Evolutionary conservation across 805 yeast species (phyloP), one percentile per base, ranked within the genome.

Genomic region (Cyberlindnera subsufficiens): DNA sequence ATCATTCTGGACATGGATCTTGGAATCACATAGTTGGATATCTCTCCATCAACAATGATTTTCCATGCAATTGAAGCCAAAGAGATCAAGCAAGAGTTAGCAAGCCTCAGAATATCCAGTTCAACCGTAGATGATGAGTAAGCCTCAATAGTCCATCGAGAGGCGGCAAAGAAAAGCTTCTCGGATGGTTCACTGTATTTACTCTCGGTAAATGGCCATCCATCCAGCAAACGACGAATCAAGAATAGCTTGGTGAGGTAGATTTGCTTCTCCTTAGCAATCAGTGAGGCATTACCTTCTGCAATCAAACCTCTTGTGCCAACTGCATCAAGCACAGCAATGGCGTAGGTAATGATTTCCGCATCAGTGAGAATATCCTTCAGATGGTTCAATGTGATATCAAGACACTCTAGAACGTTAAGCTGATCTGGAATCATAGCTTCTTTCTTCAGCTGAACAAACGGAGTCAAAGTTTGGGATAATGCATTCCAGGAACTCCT

Each of bases 221-320:
- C 64, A 44, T 67, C 71, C 42, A 72, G 69, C 19, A 74, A 65
- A 38, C 86, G 70, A 52, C 81, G 78, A 43, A 82, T 66, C 46
- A 87, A 67, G 29, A 84, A 60, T 44, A 85, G 65, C 54, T 83
- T 83, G 13, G 78, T 67, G 33, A 79, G 69, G 49, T 80, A 78
- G 41, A 80, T 80, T 44, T 77, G 76, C 16, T 68, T 58, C 45
- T 69, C 74, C 32, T 56, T 56, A 3, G 50, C 42, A 9, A 44
- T 44, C n/a, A 38, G 71, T 38, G 65, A 69, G 7, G 78, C 77
- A 8, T 43, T 44, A 6, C 38, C 46, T 45, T 40, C 42, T 29
- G 39, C 35, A 1, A 14, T 30, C 33, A 78, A 58, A 3, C 83
- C 85, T 53, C 82, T 63, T n/a, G 65, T 60, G 3, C 84, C 81